phyloP scores from a whole-genome alignment of 805 yeast genomes.

The Saccharomyces mikatae region DNA sequence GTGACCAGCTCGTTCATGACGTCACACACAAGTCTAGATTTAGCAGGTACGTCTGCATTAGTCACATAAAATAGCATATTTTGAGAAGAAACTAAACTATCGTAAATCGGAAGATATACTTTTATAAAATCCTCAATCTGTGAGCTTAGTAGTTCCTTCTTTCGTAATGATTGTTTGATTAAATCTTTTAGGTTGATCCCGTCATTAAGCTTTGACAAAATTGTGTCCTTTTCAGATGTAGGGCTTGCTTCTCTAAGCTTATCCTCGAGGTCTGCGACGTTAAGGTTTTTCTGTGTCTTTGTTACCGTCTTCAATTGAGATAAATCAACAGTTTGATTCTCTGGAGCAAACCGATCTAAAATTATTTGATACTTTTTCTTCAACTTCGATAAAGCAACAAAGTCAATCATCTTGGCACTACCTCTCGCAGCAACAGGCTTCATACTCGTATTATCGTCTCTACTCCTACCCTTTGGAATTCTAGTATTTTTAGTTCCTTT shows the following conservation, averaged over 20 bases:
- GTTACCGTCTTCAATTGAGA: background rate
- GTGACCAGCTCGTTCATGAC: constrained; percentile 61
- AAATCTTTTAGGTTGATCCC: background rate
- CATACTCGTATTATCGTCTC: background rate
- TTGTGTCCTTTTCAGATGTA: constrained; percentile 29
- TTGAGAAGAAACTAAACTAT: background rate
- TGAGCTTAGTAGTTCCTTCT: background rate
- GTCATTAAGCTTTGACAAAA: constrained; percentile 26
- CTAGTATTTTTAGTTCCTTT: background rate
- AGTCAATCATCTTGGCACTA: background rate
- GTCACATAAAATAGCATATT: background rate
- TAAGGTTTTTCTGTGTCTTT: background rate
- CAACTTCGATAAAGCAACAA: background rate
- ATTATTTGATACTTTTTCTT: background rate
- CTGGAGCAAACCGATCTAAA: background rate
- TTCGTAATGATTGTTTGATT: background rate
- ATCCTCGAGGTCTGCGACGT: constrained; percentile 21
- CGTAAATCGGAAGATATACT: background rate
- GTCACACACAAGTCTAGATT: constrained; percentile 52
- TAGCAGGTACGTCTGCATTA: background rate
- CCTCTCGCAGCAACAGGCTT: background rate
- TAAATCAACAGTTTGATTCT: background rate
- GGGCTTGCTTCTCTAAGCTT: constrained; percentile 33
- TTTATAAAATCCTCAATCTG: background rate
- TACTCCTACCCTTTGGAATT: background rate